These are phyloP conservation scores for Aureobasidium pullulans DNA, from an alignment of 2,329 filamentous ascomycete species.

Conservation along the genomic window DNA sequence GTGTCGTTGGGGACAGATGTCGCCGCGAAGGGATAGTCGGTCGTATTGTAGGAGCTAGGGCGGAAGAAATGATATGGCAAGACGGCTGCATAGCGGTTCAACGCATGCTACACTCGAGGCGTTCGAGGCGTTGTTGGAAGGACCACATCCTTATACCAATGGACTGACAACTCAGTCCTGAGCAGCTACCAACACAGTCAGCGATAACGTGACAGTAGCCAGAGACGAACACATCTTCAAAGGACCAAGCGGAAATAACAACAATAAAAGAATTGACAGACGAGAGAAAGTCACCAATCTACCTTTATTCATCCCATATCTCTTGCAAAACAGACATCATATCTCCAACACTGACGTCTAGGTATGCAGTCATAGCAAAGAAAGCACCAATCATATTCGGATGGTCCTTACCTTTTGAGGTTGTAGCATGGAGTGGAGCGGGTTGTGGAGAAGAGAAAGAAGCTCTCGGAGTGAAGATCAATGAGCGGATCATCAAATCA, in stretches of 20 bases:
- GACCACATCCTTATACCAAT: not conserved
- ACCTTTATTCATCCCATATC: too few species aligned
- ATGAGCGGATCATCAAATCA: too few species aligned
- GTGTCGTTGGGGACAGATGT: constrained; percentile 8
- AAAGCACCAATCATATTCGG: too few species aligned
- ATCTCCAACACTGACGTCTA: too few species aligned
- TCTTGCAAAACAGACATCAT: too few species aligned
- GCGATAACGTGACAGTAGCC: not conserved
- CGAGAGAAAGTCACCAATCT: too few species aligned
- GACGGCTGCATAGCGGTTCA: constrained; percentile 32
- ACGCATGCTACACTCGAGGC: constrained; percentile 18
- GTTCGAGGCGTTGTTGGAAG: constrained; percentile 24
- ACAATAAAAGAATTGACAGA: too few species aligned
- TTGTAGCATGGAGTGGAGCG: too few species aligned
- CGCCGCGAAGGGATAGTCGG: constrained; percentile 34
- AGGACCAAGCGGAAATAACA: not conserved
- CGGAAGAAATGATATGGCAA: constrained; percentile 34
- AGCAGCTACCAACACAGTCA: not conserved
- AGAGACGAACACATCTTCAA: not conserved
- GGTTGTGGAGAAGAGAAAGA: too few species aligned
- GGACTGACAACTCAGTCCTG: not conserved
- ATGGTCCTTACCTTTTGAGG: too few species aligned
- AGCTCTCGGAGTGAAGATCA: too few species aligned
- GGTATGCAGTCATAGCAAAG: too few species aligned
- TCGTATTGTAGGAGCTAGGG: constrained; percentile 27